Base-by-base conservation (phyloP, 2,329 filamentous ascomycete species). In the Cladobotryum mycophilum region DNA sequence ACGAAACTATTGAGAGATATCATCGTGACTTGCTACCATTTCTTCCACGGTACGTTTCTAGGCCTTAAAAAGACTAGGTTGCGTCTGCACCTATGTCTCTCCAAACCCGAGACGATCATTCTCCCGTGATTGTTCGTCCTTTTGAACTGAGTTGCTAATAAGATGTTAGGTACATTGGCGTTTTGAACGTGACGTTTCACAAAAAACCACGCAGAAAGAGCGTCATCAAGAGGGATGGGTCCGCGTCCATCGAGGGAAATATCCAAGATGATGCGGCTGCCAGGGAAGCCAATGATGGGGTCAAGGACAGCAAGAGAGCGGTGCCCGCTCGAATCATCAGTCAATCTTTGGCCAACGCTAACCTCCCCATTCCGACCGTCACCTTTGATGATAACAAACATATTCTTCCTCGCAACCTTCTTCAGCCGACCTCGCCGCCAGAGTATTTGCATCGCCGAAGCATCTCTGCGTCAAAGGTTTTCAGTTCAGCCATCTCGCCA, bases 301-400 rank as follows among this genome's bases (percentile, higher is more conserved):
- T 20, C 20, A 44, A 60, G 38, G 60, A 57, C 15, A 48, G 36
- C 17, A 37, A 55, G 3, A 53, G 54, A n/a, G 47, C 54, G 2
- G 56, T 60, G 5, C 54, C 61, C 14, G 53, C 59, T 44, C 54
- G 82, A 54, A 64, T 85, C 42, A 72, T 85, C 55, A 85, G 82
- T 65, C 90, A 96, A 65, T 95, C 89, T 12, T 78, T 96, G 53
- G 80, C 88, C 51, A 79, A 81, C 35, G 66, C 70, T 30, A 73
- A 73, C 22, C 79, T 82, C 34, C 80, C 86, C 18, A 82, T 95
- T 30, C 91, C 92, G 2, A 92, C 93, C 38, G 92, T 97, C 43
- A 89, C 93, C 0, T 89, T 96, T 54, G 88, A 92, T 62, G 91
- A 96, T 65, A 97, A 97, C 64, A 82, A 86, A 56, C 92, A 97